These are phyloP conservation scores for Lactarius pseudohatsudake DNA, from an alignment of 768 basidiomycete genomes.

Conservation along the genomic window DNA sequence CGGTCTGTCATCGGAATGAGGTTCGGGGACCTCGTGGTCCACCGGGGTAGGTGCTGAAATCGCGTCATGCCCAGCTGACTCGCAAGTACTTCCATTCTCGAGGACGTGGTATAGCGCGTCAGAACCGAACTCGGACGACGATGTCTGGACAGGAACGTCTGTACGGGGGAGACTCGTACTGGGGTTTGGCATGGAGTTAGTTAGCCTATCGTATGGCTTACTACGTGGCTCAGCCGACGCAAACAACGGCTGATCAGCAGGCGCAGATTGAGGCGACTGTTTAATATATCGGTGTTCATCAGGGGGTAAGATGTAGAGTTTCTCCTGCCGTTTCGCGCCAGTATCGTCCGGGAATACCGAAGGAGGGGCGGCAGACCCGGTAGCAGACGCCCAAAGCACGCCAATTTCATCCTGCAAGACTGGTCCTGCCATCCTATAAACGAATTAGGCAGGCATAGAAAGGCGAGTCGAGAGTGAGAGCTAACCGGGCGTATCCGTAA, in stretches of 20 bases:
- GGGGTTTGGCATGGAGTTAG: slow-evolving; percentile 31
- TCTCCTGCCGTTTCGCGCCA: background rate
- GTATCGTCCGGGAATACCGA: slow-evolving; percentile 13
- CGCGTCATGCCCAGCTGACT: slow-evolving; percentile 11
- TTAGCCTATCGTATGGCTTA: slow-evolving; percentile 38
- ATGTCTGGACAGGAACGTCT: slow-evolving; percentile 14
- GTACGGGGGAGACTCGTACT: slow-evolving; percentile 33
- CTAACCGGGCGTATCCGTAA: slow-evolving; percentile 85
- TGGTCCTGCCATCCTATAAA: slow-evolving; percentile 65
- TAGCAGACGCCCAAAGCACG: slow-evolving; percentile 54
- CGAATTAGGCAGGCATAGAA: slow-evolving; percentile 4
- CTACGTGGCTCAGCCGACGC: slow-evolving; percentile 56
- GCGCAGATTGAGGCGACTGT: slow-evolving; percentile 42
- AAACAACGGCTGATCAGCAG: slow-evolving; percentile 34
- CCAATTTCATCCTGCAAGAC: slow-evolving; percentile 51
- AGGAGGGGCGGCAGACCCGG: background rate
- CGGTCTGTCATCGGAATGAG: background rate
- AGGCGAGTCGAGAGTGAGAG: slow-evolving; percentile 21
- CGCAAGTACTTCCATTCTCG: slow-evolving; percentile 19
- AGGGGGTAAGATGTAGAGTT: slow-evolving; percentile 37
- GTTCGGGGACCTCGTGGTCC: slow-evolving; percentile 6
- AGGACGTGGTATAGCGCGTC: slow-evolving; percentile 42
- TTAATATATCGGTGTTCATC: slow-evolving; percentile 42
- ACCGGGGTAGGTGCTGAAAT: slow-evolving; percentile 2
- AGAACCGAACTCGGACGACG: slow-evolving; percentile 42